Base-by-base conservation (phyloP, 2,329 filamentous ascomycete genomes). In the Hymenoscyphus repandus region DNA sequence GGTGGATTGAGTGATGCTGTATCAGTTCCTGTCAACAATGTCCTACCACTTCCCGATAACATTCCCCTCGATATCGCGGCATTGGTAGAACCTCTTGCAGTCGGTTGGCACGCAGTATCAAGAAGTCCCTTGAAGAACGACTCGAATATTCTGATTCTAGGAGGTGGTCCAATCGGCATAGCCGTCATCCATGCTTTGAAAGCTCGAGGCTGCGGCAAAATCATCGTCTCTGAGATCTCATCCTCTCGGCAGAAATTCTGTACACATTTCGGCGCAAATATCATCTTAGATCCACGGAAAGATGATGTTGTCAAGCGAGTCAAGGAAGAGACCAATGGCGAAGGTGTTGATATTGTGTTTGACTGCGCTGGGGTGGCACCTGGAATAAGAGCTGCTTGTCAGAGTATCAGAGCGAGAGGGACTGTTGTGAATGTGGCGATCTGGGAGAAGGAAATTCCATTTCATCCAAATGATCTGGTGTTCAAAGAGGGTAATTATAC, bases 381-480 rank as follows among this genome's bases (percentile, higher is more conserved):
- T 1, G 76, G 70, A n/a, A 45, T 61, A 18, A 55, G 53, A 13
- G 62, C 53, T 57, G 79, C 66, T 58, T 78, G 74, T 37, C 64
- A 71, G 17, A 71, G 75, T 0, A 74, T 81, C 2, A 70, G 73
- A 44, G 70, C 73, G 0, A 70, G 76, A 33, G 82, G 81, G 0
- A 78, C 77, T 0, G 71, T 86, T 0, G 73, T 85, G 2, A 85
- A 85, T 53, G 74, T 85, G n/a, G 79, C 82, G 0, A 78, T 85
- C 2, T 85, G 79, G 79, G 79, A 82, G 59, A 78, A 73, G 47
- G 68, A 69, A 6, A 71, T 80, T 3, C 70, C 72, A 0, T 74
- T 83, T 46, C 68, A 76, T 31, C 73, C 77, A 1, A 81, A 80
- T 56, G 71, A 74, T 57, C 57, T 82, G 30, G 71, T 80, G 5